phyloP scores from a whole-genome alignment of 495 filamentous ascomycete genomes.

The Umbilicaria muhlenbergii region DNA sequence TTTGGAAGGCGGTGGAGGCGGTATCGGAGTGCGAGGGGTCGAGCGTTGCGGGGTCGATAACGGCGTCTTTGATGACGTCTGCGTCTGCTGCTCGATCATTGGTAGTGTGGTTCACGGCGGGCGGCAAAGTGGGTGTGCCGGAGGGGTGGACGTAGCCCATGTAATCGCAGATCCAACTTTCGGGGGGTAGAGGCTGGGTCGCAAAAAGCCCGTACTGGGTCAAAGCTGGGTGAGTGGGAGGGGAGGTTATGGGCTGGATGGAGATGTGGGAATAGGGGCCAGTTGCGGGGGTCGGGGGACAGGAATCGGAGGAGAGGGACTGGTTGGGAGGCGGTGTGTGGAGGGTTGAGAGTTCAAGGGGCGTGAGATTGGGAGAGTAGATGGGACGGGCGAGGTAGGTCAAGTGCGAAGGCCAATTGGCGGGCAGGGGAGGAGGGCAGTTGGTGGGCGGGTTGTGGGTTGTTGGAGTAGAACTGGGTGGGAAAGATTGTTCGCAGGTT shows the following conservation, averaged over 20 bases:
- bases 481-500: too few relatives aligned
- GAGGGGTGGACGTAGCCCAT: conserved; percentile 40
- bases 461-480: too few relatives aligned
- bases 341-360: conserved; percentile 20
- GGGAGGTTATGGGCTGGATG: conserved; percentile 35
- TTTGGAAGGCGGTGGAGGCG: too few relatives aligned
- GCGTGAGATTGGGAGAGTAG: conserved; percentile 30
- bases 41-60: neutral
- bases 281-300: conserved; percentile 18
- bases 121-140: too few relatives aligned
- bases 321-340: conserved; percentile 18
- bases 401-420: conserved; percentile 40
- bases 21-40: too few relatives aligned
- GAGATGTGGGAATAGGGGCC: conserved; percentile 31
- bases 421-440: too few relatives aligned
- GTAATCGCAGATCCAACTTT: conserved; percentile 47
- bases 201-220: conserved; percentile 56
- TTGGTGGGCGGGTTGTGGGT: too few relatives aligned
- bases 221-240: conserved; percentile 40
- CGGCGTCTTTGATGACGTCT: conserved; percentile 24
- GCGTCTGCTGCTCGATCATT: conserved; percentile 3
- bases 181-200: conserved; percentile 34
- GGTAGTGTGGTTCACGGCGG: too few relatives aligned
- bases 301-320: neutral
- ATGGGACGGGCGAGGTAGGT: conserved; percentile 34